These are phyloP conservation scores for Globisporangium perplexum DNA, from an alignment of 352 stramenopile genomes.

Conservation along the genomic window DNA sequence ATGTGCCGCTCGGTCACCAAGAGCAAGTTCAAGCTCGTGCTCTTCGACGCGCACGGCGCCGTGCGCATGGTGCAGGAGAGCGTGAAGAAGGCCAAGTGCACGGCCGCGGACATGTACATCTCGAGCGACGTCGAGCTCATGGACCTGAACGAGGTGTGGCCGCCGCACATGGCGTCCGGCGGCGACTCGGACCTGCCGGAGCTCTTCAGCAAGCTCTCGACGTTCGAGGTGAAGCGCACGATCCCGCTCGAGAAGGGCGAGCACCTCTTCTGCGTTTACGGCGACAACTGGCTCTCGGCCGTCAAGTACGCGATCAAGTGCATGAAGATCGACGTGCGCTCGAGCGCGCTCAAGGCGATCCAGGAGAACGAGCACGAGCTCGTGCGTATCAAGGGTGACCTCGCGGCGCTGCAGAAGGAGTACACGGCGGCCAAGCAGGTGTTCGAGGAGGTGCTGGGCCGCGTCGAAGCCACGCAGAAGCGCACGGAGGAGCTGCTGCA, in stretches of 20 bases:
- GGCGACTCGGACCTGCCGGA: conserved; percentile 73
- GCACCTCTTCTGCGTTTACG: conserved; percentile 85
- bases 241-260: conserved; percentile 72
- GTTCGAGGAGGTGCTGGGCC: conserved; percentile 65
- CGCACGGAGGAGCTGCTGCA: conserved; percentile 72
- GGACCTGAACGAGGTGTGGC: conserved; percentile 81
- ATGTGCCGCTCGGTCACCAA: conserved; percentile 79
- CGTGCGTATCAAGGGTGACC: conserved; percentile 67
- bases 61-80: conserved; percentile 85
- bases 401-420: conserved; percentile 75
- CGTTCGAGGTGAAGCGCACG: conserved; percentile 80
- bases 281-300: conserved; percentile 85
- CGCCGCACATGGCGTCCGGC: conserved; percentile 33
- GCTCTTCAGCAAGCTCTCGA: conserved; percentile 78
- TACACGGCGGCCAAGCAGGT: conserved; percentile 72
- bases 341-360: conserved; percentile 49
- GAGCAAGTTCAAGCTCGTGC: conserved; percentile 87
- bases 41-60: conserved; percentile 73
- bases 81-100: conserved; percentile 69
- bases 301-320: conserved; percentile 88
- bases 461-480: conserved; percentile 63
- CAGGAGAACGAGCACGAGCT: conserved; percentile 73
- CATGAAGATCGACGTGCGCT: conserved; percentile 67
- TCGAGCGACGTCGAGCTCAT: conserved; percentile 84
- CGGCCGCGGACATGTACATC: conserved; percentile 85